A percentile compares a stretch with the other conserved stretches of the same genome.
phyloP scores from a whole-genome alignment of 768 basidiomycete genomes.

The Russula griseocarnosa region DNA sequence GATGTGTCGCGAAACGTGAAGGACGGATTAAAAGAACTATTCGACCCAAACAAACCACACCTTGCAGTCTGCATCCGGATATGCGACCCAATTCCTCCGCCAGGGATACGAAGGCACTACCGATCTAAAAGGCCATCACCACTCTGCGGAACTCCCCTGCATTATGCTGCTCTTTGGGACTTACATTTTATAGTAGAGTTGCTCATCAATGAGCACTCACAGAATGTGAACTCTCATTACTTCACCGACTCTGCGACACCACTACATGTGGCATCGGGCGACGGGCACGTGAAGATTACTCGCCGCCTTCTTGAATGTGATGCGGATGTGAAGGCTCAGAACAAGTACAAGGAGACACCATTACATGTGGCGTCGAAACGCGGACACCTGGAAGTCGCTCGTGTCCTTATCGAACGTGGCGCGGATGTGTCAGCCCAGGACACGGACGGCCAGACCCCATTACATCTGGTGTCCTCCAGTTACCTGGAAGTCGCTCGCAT shows the following conservation, averaged over 20 bases:
- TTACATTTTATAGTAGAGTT: constrained; percentile 51
- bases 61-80: background rate
- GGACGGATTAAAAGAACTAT: background rate
- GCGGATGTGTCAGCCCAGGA: constrained; percentile 34
- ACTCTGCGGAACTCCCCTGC: background rate
- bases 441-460: too few species aligned
- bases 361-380: background rate
- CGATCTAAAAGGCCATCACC: constrained; percentile 80
- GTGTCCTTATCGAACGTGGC: constrained; percentile 64
- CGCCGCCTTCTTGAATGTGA: too few species aligned
- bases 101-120: too few species aligned
- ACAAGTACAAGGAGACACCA: too few species aligned
- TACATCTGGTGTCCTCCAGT: too few species aligned
- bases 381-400: too few species aligned
- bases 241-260: background rate
- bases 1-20: background rate
- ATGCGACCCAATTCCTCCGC: too few species aligned
- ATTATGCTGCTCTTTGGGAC: background rate
- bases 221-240: background rate
- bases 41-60: background rate
- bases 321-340: too few species aligned
- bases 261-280: background rate
- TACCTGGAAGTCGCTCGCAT: too few species aligned
- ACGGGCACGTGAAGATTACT: too few species aligned
- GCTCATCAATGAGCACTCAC: constrained; percentile 34